These are phyloP conservation scores for Corchorus olitorius DNA, from an alignment of 345 rosid genomes.

Conservation along the genomic window DNA sequence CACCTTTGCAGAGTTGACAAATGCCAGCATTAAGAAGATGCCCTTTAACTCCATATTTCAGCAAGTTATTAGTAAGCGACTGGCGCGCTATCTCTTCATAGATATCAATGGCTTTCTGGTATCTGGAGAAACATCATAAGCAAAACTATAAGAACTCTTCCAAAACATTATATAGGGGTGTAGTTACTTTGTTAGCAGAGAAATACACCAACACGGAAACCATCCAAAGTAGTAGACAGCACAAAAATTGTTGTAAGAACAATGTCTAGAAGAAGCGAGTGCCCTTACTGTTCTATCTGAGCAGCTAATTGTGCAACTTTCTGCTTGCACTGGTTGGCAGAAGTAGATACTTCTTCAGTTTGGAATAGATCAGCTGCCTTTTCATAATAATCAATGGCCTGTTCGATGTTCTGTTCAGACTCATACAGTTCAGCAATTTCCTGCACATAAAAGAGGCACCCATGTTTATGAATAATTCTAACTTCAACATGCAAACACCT, in stretches of 20 bases:
- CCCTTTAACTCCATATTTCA: slow-evolving; percentile 96
- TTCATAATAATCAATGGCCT: slow-evolving; percentile 70
- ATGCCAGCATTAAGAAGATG: slow-evolving; percentile 97
- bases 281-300: slow-evolving; percentile 82
- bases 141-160: neutral
- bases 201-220: neutral
- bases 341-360: slow-evolving; percentile 80
- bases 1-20: slow-evolving; percentile 94
- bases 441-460: slow-evolving; percentile 37
- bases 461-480: neutral
- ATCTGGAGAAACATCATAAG: slow-evolving; percentile 51
- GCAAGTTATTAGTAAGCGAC: slow-evolving; percentile 76
- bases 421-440: slow-evolving; percentile 86
- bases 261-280: neutral
- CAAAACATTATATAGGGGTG: neutral
- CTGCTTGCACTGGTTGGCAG: slow-evolving; percentile 98
- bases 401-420: slow-evolving; percentile 58
- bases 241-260: neutral
- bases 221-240: neutral
- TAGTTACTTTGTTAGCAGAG: neutral
- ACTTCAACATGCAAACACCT: neutral
- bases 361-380: slow-evolving; percentile 81
- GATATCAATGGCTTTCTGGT: slow-evolving; percentile 84
- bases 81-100: slow-evolving; percentile 84
- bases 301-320: slow-evolving; percentile 97